phyloP scores from a whole-genome alignment of 2,329 filamentous ascomycete species.

The Cadophora luteo-olivacea region DNA sequence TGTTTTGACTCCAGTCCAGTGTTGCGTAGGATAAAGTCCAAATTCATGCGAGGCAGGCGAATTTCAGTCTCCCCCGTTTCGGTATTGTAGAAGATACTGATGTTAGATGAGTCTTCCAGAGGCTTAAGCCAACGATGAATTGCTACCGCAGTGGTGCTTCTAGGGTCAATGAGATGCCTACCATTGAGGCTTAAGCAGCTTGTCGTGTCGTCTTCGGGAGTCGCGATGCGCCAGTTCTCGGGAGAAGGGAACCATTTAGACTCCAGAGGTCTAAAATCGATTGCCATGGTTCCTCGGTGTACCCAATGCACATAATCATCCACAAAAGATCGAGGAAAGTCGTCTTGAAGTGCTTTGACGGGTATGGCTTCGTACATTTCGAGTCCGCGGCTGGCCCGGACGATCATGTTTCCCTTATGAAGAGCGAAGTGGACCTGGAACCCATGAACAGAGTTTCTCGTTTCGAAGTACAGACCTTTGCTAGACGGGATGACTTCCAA shows the following conservation, averaged over 20 bases:
- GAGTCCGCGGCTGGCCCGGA: constrained; percentile 32
- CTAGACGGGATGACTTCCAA: constrained; percentile 46
- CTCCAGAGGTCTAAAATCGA: constrained; percentile 35
- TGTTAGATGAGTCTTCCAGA: constrained; percentile 46
- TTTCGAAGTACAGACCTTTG: constrained; percentile 47
- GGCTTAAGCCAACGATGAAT: constrained; percentile 46
- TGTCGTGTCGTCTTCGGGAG: not conserved
- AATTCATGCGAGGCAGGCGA: constrained; percentile 53
- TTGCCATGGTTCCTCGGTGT: constrained; percentile 19
- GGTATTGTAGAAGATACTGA: constrained; percentile 46
- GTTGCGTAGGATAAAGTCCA: constrained; percentile 52
- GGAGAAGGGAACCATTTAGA: constrained; percentile 42
- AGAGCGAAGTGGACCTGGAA: constrained; percentile 46
- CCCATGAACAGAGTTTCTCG: constrained; percentile 38
- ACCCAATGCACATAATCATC: constrained; percentile 32
- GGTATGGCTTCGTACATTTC: constrained; percentile 33
- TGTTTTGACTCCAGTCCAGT: constrained; percentile 53
- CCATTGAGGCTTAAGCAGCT: too few relatives aligned
- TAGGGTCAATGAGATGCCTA: constrained; percentile 46
- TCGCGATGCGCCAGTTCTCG: constrained; percentile 41
- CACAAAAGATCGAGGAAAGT: constrained; percentile 30
- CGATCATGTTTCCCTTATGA: constrained; percentile 40
- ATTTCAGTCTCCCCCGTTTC: constrained; percentile 39
- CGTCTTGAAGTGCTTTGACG: constrained; percentile 1
- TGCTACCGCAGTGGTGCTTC: constrained; percentile 45